phyloP scores from a whole-genome alignment of 1,284 basidiomycete genomes.

The Rhodotorula sp. region DNA sequence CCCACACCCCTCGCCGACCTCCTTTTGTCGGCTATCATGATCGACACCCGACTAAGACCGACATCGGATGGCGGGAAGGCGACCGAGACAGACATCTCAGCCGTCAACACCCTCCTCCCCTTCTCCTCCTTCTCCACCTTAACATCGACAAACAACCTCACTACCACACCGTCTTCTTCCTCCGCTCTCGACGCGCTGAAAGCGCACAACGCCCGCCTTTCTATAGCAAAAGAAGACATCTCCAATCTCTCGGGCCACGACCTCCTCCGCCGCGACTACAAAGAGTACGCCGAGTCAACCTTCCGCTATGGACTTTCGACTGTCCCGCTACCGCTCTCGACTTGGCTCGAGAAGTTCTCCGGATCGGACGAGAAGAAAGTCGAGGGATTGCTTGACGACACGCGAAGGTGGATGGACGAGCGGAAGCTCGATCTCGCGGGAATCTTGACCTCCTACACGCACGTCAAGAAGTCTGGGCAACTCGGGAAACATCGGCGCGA shows the following conservation, averaged over 20 bases:
- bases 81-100: constrained; percentile 59
- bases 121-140: constrained; percentile 30
- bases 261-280: constrained; percentile 86
- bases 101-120: constrained; percentile 60
- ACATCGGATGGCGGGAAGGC: constrained; percentile 60
- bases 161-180: not conserved
- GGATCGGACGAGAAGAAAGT: constrained; percentile 30
- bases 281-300: constrained; percentile 66
- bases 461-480: constrained; percentile 52
- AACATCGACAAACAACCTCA: not conserved
- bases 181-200: constrained; percentile 2
- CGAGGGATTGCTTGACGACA: constrained; percentile 54
- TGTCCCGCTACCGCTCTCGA: constrained; percentile 66
- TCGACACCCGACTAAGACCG: constrained; percentile 75
- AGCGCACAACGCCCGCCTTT: constrained; percentile 50
- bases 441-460: constrained; percentile 64
- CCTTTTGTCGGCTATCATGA: constrained; percentile 72
- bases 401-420: constrained; percentile 64
- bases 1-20: constrained; percentile 67
- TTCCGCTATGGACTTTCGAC: constrained; percentile 64
- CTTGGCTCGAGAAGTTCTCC: constrained; percentile 52
- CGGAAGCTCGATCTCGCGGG: constrained; percentile 66
- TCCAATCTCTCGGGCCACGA: constrained; percentile 68
- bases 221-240: constrained; percentile 65
- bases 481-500: constrained; percentile 65